A percentile compares a stretch with the other conserved stretches of the same genome.
These are phyloP conservation scores for Obelidium mucronatum DNA, from an alignment of 192 early-diverging fungal species.

Conservation along the genomic window DNA sequence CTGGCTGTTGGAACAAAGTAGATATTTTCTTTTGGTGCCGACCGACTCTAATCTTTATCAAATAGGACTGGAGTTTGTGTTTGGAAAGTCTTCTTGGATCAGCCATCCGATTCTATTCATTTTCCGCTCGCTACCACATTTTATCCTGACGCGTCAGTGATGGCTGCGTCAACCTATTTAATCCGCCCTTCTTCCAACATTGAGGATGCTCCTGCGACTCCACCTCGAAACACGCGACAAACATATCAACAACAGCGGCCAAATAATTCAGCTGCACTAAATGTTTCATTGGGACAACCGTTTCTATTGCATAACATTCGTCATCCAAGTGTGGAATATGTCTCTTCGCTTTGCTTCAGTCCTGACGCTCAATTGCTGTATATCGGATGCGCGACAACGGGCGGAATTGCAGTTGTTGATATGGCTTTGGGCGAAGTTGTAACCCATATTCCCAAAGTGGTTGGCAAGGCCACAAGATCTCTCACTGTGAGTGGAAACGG, in stretches of 20 bases:
- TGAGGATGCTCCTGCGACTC: background rate
- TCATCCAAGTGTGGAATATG: background rate
- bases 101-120: conserved; percentile 6
- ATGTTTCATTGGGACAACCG: conserved; percentile 5
- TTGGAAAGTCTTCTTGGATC: conserved; percentile 25
- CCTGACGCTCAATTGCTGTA: background rate
- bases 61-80: conserved; percentile 13
- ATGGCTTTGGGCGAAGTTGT: conserved; percentile 7
- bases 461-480: background rate
- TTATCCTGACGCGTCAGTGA: conserved; percentile 16
- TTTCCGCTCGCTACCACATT: conserved; percentile 7
- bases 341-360: conserved; percentile 3
- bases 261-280: background rate
- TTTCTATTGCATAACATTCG: conserved; percentile 7
- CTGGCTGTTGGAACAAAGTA: conserved; percentile 26
- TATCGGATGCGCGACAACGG: background rate
- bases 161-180: conserved; percentile 21
- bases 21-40: background rate
- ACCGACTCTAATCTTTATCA: background rate
- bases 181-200: background rate
- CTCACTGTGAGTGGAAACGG: background rate
- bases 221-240: background rate
- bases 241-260: background rate
- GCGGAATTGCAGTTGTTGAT: conserved; percentile 5
- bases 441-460: background rate